These are phyloP conservation scores for Fermentozyma sake DNA, from an alignment of 1,139 yeast genomes.

Conservation along the genomic window DNA sequence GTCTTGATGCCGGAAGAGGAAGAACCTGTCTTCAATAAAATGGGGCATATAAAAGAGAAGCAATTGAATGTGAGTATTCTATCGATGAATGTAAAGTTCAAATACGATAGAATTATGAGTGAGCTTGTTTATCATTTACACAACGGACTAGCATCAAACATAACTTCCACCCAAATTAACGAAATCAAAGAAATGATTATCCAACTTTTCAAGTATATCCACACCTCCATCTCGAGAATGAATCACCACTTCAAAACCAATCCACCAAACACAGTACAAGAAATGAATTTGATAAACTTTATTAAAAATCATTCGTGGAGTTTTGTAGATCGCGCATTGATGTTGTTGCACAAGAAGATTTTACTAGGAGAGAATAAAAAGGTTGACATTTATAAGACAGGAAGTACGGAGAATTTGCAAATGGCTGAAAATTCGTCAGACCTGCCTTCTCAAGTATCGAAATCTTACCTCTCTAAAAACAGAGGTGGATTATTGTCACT, in stretches of 20 bases:
- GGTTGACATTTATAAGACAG: slow-evolving; percentile 1
- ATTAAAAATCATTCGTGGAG: slow-evolving; percentile 48
- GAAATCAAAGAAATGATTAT: slow-evolving; percentile 45
- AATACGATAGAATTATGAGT: slow-evolving; percentile 48
- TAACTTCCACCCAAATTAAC: slow-evolving; percentile 36
- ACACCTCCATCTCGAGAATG: slow-evolving; percentile 33
- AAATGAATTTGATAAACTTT: slow-evolving; percentile 44
- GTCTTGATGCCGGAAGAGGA: slow-evolving; percentile 51
- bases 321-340: slow-evolving; percentile 53
- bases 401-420: too few species aligned
- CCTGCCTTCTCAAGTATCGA: slow-evolving; percentile 2
- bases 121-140: slow-evolving; percentile 45
- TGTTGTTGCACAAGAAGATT: slow-evolving; percentile 53
- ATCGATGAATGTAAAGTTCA: slow-evolving; percentile 49
- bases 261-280: slow-evolving; percentile 30
- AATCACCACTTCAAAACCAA: slow-evolving; percentile 11
- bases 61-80: slow-evolving; percentile 35
- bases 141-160: slow-evolving; percentile 33
- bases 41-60: slow-evolving; percentile 19
- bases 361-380: slow-evolving; percentile 25
- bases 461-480: slow-evolving; percentile 5
- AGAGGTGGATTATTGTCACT: slow-evolving; percentile 26
- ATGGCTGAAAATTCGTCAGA: slow-evolving; percentile 1
- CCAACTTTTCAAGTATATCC: slow-evolving; percentile 46
- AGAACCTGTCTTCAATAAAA: slow-evolving; percentile 27